Evolutionary conservation across 495 filamentous ascomycete genomes (phyloP).

Genomic region (Amorphotheca resinae): DNA sequence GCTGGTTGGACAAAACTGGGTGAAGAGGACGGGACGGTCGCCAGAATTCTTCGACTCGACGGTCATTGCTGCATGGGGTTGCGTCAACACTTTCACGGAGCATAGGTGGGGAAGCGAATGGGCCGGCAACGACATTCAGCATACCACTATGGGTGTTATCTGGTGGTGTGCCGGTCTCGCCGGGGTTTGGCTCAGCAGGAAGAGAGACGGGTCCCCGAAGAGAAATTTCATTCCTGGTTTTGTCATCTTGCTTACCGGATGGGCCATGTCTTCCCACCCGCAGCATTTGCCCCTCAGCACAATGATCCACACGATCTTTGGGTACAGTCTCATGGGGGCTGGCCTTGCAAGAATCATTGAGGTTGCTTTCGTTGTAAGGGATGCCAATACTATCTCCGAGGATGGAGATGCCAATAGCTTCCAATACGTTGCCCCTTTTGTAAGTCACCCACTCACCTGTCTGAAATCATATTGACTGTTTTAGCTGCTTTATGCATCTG

Average conservation of each 20-base stretch:
- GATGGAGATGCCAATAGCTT: constrained; percentile 68
- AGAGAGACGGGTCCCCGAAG: constrained; percentile 70
- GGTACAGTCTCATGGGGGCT: constrained; percentile 89
- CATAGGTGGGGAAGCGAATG: constrained; percentile 84
- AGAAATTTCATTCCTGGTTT: constrained; percentile 87
- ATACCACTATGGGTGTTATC: constrained; percentile 92
- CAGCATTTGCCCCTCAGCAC: constrained; percentile 73
- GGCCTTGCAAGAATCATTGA: constrained; percentile 78
- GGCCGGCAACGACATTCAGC: constrained; percentile 94
- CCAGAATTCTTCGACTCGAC: constrained; percentile 96
- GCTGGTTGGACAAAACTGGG: constrained; percentile 78
- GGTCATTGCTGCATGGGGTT: constrained; percentile 87
- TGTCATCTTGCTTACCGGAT: constrained; percentile 87
- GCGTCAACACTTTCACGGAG: constrained; percentile 96
- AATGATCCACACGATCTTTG: constrained; percentile 84
- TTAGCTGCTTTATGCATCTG: background rate
- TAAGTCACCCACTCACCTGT: constrained; percentile 35
- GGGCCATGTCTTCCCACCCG: constrained; percentile 82
- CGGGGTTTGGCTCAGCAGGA: constrained; percentile 83
- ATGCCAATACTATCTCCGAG: constrained; percentile 43
- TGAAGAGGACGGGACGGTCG: constrained; percentile 70
- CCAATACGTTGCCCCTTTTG: constrained; percentile 84
- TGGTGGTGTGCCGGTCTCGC: constrained; percentile 93
- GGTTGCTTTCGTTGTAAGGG: constrained; percentile 74
- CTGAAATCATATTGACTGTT: constrained; percentile 27